Conservation (phyloP, 345 rosid genomes). For the Barbarea vulgaris region DNA sequence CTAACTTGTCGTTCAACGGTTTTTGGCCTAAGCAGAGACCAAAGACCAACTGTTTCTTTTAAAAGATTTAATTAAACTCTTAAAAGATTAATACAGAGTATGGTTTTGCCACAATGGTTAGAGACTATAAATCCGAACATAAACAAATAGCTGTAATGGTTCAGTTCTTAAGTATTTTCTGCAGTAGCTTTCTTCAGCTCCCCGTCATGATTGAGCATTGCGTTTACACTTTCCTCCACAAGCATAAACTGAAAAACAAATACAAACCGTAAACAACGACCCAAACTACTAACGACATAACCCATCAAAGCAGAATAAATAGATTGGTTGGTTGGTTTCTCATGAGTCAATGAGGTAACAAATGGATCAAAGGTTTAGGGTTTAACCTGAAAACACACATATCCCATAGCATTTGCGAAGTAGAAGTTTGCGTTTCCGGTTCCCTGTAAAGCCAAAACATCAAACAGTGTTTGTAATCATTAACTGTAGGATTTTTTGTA, state of each 20-base stretch:
- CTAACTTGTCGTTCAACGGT: not conserved
- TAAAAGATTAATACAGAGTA: no score
- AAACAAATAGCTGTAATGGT: not conserved
- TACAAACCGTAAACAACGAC: not conserved
- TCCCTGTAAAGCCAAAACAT: slow-evolving; percentile 57
- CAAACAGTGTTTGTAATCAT: not conserved
- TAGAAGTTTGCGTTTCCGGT: slow-evolving; percentile 97
- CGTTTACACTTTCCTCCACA: slow-evolving; percentile 73
- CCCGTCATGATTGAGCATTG: slow-evolving; percentile 80
- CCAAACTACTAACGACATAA: not conserved
- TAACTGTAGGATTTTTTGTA: not conserved
- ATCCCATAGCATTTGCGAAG: slow-evolving; percentile 79
- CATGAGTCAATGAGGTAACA: not conserved
- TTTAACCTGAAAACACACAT: slow-evolving; percentile 82
- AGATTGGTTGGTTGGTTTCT: not conserved
- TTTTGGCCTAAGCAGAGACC: not conserved
- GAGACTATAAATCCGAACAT: not conserved
- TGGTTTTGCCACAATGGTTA: not conserved
- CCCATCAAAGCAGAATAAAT: not conserved
- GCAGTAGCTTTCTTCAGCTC: slow-evolving; percentile 45
- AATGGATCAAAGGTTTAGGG: not conserved
- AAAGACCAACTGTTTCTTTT: no score
- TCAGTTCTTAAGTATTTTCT: slow-evolving; percentile 21
- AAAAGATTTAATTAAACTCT: no score
- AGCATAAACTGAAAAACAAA: slow-evolving; percentile 23